Percentiles rank a stretch among this genome's conserved stretches.
Evolutionary conservation across 306 rosid species (phyloP).

Genomic region (Albizia julibrissin): DNA sequence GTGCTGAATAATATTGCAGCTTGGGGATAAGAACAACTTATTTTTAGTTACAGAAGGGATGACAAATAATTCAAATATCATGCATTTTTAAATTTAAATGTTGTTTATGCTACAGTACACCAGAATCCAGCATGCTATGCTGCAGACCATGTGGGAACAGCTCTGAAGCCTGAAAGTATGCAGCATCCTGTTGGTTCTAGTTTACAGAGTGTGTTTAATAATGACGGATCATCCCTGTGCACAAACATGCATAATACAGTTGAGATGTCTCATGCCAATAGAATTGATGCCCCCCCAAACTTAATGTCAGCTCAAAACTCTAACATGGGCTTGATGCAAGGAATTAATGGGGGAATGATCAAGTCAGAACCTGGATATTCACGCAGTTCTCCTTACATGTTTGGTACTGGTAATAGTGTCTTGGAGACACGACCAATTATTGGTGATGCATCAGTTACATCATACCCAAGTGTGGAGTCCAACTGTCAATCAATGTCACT

Average conservation of each 20-base stretch:
- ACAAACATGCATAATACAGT: constrained; percentile 59
- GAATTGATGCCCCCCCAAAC: constrained; percentile 62
- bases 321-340: constrained; percentile 71
- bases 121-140: constrained; percentile 61
- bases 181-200: constrained; percentile 63
- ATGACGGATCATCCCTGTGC: constrained; percentile 69
- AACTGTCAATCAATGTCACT: constrained; percentile 60
- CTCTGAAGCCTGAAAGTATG: constrained; percentile 59
- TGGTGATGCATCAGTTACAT: constrained; percentile 65
- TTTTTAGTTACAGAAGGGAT: too few relatives aligned
- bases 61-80: too few relatives aligned
- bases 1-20: too few relatives aligned
- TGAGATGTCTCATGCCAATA: constrained; percentile 58
- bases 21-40: too few relatives aligned
- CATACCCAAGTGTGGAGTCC: constrained; percentile 59
- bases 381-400: constrained; percentile 60
- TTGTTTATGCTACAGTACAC: constrained; percentile 55
- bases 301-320: constrained; percentile 60
- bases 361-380: constrained; percentile 80
- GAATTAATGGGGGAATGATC: constrained; percentile 71
- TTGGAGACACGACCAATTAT: constrained; percentile 59
- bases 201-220: constrained; percentile 58
- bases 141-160: constrained; percentile 47
- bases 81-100: background rate
- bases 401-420: constrained; percentile 63